These are phyloP conservation scores for Austroboletus sp. DNA, from an alignment of 1,284 basidiomycete genomes.

Conservation along the genomic window DNA sequence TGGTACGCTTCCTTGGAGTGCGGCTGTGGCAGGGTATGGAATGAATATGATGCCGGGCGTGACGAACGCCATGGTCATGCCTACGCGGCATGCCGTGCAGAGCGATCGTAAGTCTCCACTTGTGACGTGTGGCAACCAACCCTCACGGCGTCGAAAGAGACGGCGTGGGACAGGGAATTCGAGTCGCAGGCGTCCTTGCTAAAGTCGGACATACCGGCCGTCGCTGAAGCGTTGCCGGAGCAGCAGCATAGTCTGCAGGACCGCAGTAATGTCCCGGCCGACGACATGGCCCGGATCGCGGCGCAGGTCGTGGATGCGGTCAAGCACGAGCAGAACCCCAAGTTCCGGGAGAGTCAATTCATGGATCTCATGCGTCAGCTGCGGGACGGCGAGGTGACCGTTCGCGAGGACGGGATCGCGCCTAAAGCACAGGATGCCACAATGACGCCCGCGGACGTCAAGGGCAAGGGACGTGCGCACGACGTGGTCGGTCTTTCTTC, in stretches of 20 bases:
- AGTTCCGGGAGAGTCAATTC: conserved; percentile 86
- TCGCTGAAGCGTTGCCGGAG: conserved; percentile 3
- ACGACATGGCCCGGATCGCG: conserved; percentile 73
- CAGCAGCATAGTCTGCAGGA: conserved; percentile 18
- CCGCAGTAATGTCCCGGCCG: conserved; percentile 30
- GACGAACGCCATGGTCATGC: conserved; percentile 26
- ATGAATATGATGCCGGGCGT: conserved; percentile 37
- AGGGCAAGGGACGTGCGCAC: conserved; percentile 59
- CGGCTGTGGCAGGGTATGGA: conserved; percentile 29
- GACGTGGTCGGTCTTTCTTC: conserved; percentile 3
- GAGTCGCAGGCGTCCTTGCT: conserved; percentile 45
- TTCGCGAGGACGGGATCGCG: conserved; percentile 78
- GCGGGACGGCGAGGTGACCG: conserved; percentile 75
- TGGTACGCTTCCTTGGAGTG: conserved; percentile 36
- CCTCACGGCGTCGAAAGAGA: conserved; percentile 28
- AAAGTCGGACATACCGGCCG: conserved; percentile 4
- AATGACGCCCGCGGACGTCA: conserved; percentile 38
- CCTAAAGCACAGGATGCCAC: conserved; percentile 34
- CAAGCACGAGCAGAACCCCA: conserved; percentile 67
- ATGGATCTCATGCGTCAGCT: conserved; percentile 82
- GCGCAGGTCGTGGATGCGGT: conserved; percentile 66
- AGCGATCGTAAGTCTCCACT: conserved; percentile 33
- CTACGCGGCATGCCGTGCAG: conserved; percentile 27
- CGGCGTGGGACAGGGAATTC: conserved; percentile 60
- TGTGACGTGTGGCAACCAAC: not conserved